A percentile compares a stretch with the other conserved stretches of the same genome.
Evolutionary conservation across 129 eudicot genomes (phyloP).

Genomic region (Heracleum sosnowskyi): DNA sequence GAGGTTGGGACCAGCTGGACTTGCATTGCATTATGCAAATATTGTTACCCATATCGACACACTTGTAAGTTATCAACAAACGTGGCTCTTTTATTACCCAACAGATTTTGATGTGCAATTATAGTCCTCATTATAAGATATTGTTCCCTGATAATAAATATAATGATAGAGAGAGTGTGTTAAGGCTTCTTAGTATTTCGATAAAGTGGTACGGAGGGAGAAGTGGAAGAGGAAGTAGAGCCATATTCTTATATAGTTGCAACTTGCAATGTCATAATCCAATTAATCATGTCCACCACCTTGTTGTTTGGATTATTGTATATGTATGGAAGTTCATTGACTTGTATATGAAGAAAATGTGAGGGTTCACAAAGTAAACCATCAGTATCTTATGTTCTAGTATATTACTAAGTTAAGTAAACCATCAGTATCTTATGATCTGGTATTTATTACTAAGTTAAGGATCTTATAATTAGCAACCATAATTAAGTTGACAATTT

Average conservation of each 20-base stretch:
- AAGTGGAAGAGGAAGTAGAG: neutral
- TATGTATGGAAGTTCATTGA: neutral
- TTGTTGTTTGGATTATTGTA: too few species aligned
- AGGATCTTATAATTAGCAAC: neutral
- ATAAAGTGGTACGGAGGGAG: neutral
- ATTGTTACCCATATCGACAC: constrained; percentile 88
- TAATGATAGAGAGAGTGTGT: neutral
- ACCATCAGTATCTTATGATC: too few species aligned
- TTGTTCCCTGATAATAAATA: neutral
- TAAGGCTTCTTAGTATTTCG: neutral
- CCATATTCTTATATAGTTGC: neutral
- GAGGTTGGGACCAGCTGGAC: constrained; percentile 89
- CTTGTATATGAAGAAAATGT: neutral
- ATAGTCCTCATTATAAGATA: neutral
- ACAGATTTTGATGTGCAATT: neutral
- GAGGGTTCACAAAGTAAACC: too few species aligned
- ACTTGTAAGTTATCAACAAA: constrained; percentile 45
- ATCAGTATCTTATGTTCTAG: neutral
- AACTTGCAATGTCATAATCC: neutral
- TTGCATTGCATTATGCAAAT: constrained; percentile 94
- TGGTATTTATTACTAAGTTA: neutral
- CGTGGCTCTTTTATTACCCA: neutral
- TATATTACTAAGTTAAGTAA: neutral
- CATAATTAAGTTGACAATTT: neutral
- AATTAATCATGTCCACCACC: neutral